Evolutionary conservation across 2,329 filamentous ascomycete species (phyloP).

Genomic region (Rhynchosporium graminicola): DNA sequence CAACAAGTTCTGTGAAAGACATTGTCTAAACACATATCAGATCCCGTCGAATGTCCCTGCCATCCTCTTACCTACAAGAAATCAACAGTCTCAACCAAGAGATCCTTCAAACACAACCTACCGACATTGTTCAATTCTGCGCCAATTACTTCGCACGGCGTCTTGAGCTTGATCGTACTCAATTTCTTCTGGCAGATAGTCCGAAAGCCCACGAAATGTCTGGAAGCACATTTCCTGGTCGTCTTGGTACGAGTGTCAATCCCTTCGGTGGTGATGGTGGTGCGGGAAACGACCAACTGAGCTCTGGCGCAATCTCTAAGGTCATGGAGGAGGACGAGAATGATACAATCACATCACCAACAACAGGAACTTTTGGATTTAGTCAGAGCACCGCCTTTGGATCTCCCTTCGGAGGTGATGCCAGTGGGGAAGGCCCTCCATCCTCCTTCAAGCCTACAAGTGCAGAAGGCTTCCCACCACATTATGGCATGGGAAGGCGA

Average conservation of each 20-base stretch:
- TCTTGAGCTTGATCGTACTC: constrained; percentile 64
- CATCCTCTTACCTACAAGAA: constrained; percentile 59
- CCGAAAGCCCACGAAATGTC: constrained; percentile 57
- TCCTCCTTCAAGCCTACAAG: constrained; percentile 44
- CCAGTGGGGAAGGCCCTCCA: constrained; percentile 49
- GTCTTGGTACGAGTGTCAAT: constrained; percentile 67
- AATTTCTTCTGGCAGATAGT: constrained; percentile 53
- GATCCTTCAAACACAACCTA: constrained; percentile 57
- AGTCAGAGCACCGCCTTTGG: constrained; percentile 38
- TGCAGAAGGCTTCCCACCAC: constrained; percentile 75
- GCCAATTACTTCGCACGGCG: constrained; percentile 67
- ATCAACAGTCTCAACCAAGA: constrained; percentile 64
- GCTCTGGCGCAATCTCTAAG: constrained; percentile 59
- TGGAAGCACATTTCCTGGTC: constrained; percentile 74
- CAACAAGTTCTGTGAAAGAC: constrained; percentile 2
- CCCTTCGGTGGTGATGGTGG: constrained; percentile 63
- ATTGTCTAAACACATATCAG: background rate
- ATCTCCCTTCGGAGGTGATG: constrained; percentile 48
- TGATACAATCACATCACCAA: constrained; percentile 74
- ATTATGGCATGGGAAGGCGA: constrained; percentile 91
- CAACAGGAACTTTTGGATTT: constrained; percentile 59
- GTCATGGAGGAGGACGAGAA: constrained; percentile 62
- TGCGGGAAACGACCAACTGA: constrained; percentile 36
- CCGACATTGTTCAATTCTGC: constrained; percentile 70
- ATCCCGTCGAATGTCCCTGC: constrained; percentile 47